Evolutionary conservation across 2,329 filamentous ascomycete genomes (phyloP), one percentile per base, ranked within the genome.

Genomic region (Aspergillus ustus): DNA sequence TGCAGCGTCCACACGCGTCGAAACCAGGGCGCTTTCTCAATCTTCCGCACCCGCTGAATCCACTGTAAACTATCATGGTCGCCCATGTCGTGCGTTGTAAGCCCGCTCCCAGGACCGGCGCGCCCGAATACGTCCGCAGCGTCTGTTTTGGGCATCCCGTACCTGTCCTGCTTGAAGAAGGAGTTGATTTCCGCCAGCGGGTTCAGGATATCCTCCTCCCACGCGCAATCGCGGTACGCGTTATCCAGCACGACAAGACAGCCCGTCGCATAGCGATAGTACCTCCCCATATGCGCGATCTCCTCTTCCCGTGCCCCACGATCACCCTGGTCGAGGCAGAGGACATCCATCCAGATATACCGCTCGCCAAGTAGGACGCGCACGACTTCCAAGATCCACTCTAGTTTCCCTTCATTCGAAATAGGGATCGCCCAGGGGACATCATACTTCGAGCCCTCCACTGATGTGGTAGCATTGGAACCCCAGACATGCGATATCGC

Each of bases 1-100:
- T 59, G 56, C 17, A 59, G 49, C 9, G 56, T 59, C 56, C 56
- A 59, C 8, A 59, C 49, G 19, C 56, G 56, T n/a, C 34, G 13
- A 19, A 59, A 59, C 56, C 56, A 59, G 13, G 56, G 48, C 15
- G 56, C 56, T 7, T 19, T 19, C 34, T 59, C 56, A n/a, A 59
- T 43, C 22, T 34, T 59, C 15, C 56, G 34, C 7, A 59, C 15
- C 40, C 28, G 31, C 22, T n/a, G 49, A 25, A 59, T 52, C 34
- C 56, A 59, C 15, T 31, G n/a, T 17, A 46, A 29, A 13, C 31
- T 34, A 13, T 5, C 31, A 9, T 34, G 31, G 13, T 25, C 25
- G 25, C 31, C 31, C 31, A 34, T 34, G 3, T 13, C 31, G 7
- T 7, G 6, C 31, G 4, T 25, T 3, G 25, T 25, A 25, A 2